Evolutionary conservation across 768 basidiomycete species (phyloP).

Genomic region (Agaricus sinodeliciosus): DNA sequence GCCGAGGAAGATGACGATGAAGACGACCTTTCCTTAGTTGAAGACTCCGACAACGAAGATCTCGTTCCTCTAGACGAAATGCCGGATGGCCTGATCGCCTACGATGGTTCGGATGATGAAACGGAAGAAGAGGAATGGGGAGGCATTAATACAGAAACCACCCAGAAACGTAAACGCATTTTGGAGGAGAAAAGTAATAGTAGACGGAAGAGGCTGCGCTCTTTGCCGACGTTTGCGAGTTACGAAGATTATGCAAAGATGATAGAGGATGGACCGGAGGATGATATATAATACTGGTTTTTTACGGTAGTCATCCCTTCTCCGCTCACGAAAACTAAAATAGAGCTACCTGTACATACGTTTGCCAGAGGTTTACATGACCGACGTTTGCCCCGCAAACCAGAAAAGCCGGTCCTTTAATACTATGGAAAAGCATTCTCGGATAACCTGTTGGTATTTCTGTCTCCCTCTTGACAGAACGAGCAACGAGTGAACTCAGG

Average conservation of each 20-base stretch:
- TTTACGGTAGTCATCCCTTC: not conserved
- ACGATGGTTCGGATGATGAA: conserved; percentile 46
- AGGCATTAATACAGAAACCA: conserved; percentile 28
- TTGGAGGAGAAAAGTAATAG: conserved; percentile 26
- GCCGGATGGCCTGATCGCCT: conserved; percentile 53
- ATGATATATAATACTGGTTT: conserved; percentile 37
- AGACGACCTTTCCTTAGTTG: conserved; percentile 46
- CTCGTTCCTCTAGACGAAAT: conserved; percentile 53
- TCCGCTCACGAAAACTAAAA: not conserved
- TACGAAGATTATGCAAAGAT: conserved; percentile 83
- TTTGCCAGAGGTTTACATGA: too few relatives aligned
- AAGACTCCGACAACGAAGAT: conserved; percentile 69
- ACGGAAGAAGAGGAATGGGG: conserved; percentile 50
- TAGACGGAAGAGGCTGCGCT: conserved; percentile 62
- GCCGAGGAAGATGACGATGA: conserved; percentile 28
- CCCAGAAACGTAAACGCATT: conserved; percentile 29
- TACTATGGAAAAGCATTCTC: too few relatives aligned
- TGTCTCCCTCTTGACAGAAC: too few relatives aligned
- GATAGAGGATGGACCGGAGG: conserved; percentile 75
- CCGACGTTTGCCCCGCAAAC: too few relatives aligned
- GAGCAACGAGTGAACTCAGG: too few relatives aligned
- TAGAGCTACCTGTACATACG: not conserved
- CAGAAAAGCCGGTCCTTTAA: too few relatives aligned
- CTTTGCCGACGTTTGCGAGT: conserved; percentile 76
- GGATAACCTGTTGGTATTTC: too few relatives aligned